Evolutionary conservation across 116 monocot genomes (phyloP), one percentile per base, ranked within the genome.

Genomic region (Phalaenopsis hybrid): DNA sequence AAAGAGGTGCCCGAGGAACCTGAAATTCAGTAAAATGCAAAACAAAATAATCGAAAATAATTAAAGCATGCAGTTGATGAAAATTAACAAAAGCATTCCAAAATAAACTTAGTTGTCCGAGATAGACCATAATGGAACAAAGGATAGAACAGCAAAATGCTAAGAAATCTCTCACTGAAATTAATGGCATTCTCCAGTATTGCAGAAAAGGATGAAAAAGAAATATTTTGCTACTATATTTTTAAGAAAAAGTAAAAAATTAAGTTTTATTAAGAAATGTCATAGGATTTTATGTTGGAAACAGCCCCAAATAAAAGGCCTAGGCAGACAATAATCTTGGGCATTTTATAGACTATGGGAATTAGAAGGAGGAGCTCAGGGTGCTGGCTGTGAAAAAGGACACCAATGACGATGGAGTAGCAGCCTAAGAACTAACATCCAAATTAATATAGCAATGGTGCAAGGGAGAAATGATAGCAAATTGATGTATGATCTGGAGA

Each of bases 1-100:
- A 92, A 92, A 65, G 87, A 75, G 68, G 80, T 82, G 51, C 92
- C 92, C 44, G 92, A 78, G 75, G 92, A 83, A 18, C 92, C 92
- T 92, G 89, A 43, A 70, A 68, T 41, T 15, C 37, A 83, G 10
- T 31, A 65, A 79, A 78, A 52, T 21, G 28, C 31, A 61, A 69
- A 73, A 21, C 16, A 78, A 57, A 49, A 50, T n/a, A 55, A 21
- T 80, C 69, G 31, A 49, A 34, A 69, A 25, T 21, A 65, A 65
- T 61, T 43, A 79, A 79, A 63, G 61, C 20, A 15, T 8, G 15
- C 16, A 15, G 55, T 33, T 21, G 10, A 20, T 79, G 44, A 9
- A 23, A 55, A 43, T 6, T 15, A 45, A 73, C 12, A 9, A 28
- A 33, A 44, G 8, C 69, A 51, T 31, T 23, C 16, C 16, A 69